Percentiles rank a stretch among this genome's conserved stretches.
Conservation (phyloP, 2,329 filamentous ascomycete genomes). For the Polytolypa hystricis region DNA sequence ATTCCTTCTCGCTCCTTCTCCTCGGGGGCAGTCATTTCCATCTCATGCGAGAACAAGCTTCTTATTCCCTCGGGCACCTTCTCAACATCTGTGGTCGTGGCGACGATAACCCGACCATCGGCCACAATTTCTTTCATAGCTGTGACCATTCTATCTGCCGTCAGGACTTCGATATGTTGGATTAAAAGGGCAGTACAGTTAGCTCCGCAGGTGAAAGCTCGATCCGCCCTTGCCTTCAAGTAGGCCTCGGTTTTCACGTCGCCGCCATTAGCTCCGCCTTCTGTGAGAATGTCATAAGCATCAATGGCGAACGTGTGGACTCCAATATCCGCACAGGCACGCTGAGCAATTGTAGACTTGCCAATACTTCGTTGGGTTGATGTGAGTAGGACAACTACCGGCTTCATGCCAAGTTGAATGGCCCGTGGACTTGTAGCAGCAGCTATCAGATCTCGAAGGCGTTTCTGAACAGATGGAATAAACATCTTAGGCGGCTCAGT, state of each 20-base stretch:
- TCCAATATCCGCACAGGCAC: constrained; percentile 78
- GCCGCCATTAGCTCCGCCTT: constrained; percentile 72
- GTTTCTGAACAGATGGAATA: constrained; percentile 49
- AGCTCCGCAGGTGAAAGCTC: constrained; percentile 77
- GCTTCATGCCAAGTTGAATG: constrained; percentile 75
- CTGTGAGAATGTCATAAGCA: constrained; percentile 87
- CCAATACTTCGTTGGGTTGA: constrained; percentile 91
- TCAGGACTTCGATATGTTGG: constrained; percentile 80
- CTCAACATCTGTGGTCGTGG: constrained; percentile 90
- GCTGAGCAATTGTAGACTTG: constrained; percentile 66
- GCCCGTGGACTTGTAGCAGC: constrained; percentile 82
- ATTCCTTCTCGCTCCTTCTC: constrained; percentile 87
- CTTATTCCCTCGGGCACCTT: constrained; percentile 85
- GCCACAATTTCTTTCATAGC: constrained; percentile 73
- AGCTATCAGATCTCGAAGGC: constrained; percentile 72
- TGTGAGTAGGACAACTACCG: constrained; percentile 74
- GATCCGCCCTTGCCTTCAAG: constrained; percentile 73
- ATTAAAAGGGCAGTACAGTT: constrained; percentile 77
- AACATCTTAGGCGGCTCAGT: constrained; percentile 32
- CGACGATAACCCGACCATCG: constrained; percentile 73
- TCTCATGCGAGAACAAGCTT: constrained; percentile 86
- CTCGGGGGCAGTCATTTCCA: constrained; percentile 87
- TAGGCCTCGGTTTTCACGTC: constrained; percentile 93
- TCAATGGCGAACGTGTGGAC: constrained; percentile 83
- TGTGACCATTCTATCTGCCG: constrained; percentile 77